Evolutionary conservation across 345 rosid species (phyloP).

Genomic region (Sapria himalayana): DNA sequence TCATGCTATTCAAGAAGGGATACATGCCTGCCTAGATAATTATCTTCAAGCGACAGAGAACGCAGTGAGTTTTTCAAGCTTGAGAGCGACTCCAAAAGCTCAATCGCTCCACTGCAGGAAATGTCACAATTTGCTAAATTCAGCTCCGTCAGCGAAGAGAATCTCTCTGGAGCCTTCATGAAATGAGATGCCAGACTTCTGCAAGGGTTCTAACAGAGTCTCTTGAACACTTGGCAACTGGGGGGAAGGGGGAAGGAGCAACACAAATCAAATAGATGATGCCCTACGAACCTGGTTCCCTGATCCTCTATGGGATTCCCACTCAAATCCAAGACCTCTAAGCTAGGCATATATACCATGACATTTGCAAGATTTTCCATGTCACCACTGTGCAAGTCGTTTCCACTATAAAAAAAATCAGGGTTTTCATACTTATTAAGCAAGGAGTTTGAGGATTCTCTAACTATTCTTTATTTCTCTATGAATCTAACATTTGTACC

Average conservation of each 20-base stretch:
- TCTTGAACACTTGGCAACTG: conserved; percentile 1
- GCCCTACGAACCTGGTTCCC: conserved; percentile 45
- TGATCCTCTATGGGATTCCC: conserved; percentile 64
- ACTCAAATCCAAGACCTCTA: conserved; percentile 57
- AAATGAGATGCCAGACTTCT: conserved; percentile 60
- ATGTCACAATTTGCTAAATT: conserved; percentile 60
- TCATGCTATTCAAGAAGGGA: conserved; percentile 2
- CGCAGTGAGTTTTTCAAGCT: conserved; percentile 22
- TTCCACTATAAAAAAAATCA: no score
- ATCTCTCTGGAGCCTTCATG: conserved; percentile 22
- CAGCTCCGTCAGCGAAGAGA: conserved; percentile 29
- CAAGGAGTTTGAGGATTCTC: no score
- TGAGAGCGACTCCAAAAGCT: conserved; percentile 36
- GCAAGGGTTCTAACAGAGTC: conserved; percentile 12
- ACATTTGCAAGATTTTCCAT: conserved; percentile 34
- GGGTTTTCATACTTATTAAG: no score
- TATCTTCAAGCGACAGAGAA: conserved; percentile 60
- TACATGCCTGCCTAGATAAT: conserved; percentile 54
- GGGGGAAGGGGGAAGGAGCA: conserved; percentile 5
- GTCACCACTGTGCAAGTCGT: conserved; percentile 45
- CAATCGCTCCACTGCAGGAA: conserved; percentile 35
- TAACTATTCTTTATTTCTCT: no score
- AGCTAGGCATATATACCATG: conserved; percentile 37
- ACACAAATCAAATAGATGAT: no score
- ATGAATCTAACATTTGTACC: no score